These are phyloP conservation scores for Poa pratensis DNA, from an alignment of 176 grass and related monocot species.

Conservation along the genomic window DNA sequence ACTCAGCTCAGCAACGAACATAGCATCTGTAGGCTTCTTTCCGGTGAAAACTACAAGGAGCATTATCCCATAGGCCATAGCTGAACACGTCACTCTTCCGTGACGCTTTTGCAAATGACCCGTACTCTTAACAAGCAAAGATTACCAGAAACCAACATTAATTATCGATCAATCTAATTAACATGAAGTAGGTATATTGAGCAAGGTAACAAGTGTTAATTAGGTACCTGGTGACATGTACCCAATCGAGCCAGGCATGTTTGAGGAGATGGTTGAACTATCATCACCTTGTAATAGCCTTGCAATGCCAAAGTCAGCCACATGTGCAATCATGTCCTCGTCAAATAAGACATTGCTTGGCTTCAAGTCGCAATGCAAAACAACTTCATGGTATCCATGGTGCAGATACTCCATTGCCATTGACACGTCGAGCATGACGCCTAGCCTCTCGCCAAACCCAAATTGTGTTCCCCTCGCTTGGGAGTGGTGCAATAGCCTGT, in stretches of 20 bases:
- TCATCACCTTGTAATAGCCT: neutral
- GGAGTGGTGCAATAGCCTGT: neutral
- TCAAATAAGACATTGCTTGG: conserved; percentile 23
- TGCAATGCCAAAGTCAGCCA: conserved; percentile 24
- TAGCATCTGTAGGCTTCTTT: neutral
- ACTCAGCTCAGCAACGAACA: neutral
- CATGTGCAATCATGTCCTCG: neutral
- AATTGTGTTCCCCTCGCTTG: neutral
- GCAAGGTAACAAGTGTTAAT: neutral
- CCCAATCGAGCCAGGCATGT: neutral
- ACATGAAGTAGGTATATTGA: neutral
- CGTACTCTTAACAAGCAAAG: neutral
- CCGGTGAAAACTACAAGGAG: neutral
- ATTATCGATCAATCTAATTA: too few relatives aligned
- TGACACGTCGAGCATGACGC: neutral
- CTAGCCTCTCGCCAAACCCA: neutral
- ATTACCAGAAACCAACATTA: too few relatives aligned
- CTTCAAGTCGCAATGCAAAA: conserved; percentile 6
- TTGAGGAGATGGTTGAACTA: neutral
- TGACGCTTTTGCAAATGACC: neutral
- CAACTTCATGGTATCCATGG: neutral
- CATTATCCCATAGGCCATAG: conserved; percentile 10
- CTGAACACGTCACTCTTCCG: conserved; percentile 5
- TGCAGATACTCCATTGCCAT: conserved; percentile 15
- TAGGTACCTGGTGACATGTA: conserved; percentile 26